These are phyloP conservation scores for Fusarium nanum DNA, from an alignment of 2,329 filamentous ascomycete genomes.

Conservation along the genomic window DNA sequence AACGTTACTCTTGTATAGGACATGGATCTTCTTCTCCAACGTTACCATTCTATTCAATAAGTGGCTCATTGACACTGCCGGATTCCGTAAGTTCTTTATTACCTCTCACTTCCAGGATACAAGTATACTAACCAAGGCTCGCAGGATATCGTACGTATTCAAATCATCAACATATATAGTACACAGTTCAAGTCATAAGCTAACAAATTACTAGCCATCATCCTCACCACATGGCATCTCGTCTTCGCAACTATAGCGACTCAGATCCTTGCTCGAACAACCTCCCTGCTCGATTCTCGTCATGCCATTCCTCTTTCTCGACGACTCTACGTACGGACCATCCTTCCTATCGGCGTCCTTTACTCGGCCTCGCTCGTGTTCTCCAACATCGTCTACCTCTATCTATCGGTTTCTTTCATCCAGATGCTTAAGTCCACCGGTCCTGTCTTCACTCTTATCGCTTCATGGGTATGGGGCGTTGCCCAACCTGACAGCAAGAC, in stretches of 20 bases:
- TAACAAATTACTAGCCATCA: conserved; percentile 56
- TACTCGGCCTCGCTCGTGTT: conserved; percentile 74
- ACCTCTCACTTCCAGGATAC: not conserved
- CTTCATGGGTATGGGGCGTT: conserved; percentile 70
- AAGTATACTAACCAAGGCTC: conserved; percentile 20
- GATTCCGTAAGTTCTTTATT: conserved; percentile 72
- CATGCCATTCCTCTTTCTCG: conserved; percentile 71
- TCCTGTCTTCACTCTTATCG: conserved; percentile 73
- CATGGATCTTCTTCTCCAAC: conserved; percentile 88
- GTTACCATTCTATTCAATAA: conserved; percentile 93
- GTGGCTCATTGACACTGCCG: conserved; percentile 80
- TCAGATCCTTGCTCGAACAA: conserved; percentile 73
- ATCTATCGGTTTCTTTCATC: conserved; percentile 75
- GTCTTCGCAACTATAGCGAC: conserved; percentile 74
- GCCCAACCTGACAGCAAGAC: conserved; percentile 59
- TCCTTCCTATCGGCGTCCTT: conserved; percentile 74
- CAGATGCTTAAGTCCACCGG: conserved; percentile 78
- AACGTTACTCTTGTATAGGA: conserved; percentile 51
- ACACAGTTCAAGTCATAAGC: not conserved
- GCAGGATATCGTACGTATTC: conserved; percentile 51
- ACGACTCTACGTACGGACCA: conserved; percentile 69
- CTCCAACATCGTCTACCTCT: conserved; percentile 75
- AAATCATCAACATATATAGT: not conserved
- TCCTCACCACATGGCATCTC: conserved; percentile 76
- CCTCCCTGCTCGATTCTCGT: conserved; percentile 70